Conservation (phyloP, 1,284 basidiomycete genomes). For the Cronartium ribicola region DNA sequence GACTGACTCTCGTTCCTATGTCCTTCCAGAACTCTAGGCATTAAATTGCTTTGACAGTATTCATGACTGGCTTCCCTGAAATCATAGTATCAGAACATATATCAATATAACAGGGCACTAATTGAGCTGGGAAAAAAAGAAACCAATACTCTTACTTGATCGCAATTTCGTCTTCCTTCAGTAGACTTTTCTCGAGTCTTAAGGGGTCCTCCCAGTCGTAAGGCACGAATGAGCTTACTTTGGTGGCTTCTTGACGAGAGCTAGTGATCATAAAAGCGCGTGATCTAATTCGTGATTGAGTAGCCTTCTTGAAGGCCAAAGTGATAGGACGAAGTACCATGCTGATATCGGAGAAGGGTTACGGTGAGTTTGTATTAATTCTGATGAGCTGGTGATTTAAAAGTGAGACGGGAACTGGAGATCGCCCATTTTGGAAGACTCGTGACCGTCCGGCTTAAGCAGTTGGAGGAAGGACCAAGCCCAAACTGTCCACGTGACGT, state of each 20-base stretch:
- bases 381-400: too few relatives aligned
- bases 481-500: too few relatives aligned
- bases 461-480: too few relatives aligned
- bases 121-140: constrained; percentile 20
- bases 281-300: neutral
- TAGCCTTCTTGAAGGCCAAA: neutral
- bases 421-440: too few relatives aligned
- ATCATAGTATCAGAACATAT: neutral
- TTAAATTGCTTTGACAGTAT: constrained; percentile 81
- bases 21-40: constrained; percentile 76
- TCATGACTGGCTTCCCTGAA: constrained; percentile 71
- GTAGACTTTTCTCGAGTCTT: constrained; percentile 52
- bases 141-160: constrained; percentile 62
- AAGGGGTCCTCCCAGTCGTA: constrained; percentile 40
- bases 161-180: constrained; percentile 85
- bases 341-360: too few relatives aligned
- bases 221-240: constrained; percentile 18
- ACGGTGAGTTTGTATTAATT: too few relatives aligned
- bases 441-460: too few relatives aligned
- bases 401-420: too few relatives aligned
- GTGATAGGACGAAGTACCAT: neutral
- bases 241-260: neutral
- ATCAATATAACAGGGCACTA: neutral
- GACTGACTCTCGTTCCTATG: constrained; percentile 76
- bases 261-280: neutral